Evolutionary conservation across 371 early-diverging fungal genomes (phyloP).

Genomic region (Mucor ambiguus): DNA sequence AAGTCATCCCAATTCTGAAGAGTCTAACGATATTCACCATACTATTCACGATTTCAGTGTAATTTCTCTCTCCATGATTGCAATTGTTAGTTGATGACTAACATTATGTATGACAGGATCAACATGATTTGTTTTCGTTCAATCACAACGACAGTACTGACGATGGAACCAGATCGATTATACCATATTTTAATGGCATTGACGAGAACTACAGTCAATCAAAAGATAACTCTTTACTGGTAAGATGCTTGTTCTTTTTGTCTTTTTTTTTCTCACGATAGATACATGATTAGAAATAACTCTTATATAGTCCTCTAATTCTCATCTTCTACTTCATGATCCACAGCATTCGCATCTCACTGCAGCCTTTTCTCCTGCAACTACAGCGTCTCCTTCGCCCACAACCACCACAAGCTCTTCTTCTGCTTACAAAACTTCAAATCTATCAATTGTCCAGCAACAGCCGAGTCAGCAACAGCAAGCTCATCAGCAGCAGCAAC

Average conservation of each 20-base stretch:
- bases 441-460: conserved; percentile 5
- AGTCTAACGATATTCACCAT: not conserved
- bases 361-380: not conserved
- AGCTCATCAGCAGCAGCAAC: conserved; percentile 3
- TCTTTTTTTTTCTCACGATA: conserved; percentile 22
- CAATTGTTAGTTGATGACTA: not conserved
- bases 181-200: conserved; percentile 18
- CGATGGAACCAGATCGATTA: conserved; percentile 14
- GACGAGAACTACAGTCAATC: conserved; percentile 4
- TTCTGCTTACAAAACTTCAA: conserved; percentile 6
- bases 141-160: not conserved
- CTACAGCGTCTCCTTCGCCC: conserved; percentile 4
- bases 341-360: conserved; percentile 8
- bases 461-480: not conserved
- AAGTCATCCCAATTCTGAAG: not conserved
- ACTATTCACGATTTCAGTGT: not conserved
- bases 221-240: conserved; percentile 6
- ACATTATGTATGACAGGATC: not conserved
- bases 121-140: not conserved
- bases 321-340: not conserved
- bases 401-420: conserved; percentile 8
- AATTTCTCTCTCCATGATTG: not conserved
- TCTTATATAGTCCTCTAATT: conserved; percentile 11
- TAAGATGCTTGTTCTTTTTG: conserved; percentile 12
- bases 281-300: conserved; percentile 18